Evolutionary conservation across 441 rosid genomes (phyloP), one percentile per base, ranked within the genome.

Genomic region (Pelargonium fulgidum): DNA sequence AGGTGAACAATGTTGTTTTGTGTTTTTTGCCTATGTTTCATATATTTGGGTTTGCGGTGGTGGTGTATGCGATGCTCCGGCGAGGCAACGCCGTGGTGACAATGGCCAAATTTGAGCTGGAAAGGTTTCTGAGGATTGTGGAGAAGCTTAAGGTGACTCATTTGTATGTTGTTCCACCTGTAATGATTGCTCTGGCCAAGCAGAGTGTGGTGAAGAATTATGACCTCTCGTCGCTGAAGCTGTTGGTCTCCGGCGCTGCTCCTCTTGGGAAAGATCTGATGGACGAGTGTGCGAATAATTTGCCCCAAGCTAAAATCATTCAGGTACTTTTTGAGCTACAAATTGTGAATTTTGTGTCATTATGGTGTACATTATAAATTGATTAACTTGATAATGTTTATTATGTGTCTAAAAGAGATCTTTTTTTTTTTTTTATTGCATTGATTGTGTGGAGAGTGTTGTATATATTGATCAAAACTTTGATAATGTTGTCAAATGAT

Each of bases 11-110:
- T 11, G 85, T 85, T 14, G 83, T 70, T 77, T 76, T 93, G 54
- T 90, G 92, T 52, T 79, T 83, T 54, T 79, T 93, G 75, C 98
- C 97, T 0, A 85, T 93, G 97, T 93, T 89, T 68, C 98, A 91
- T 78, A 89, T 89, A 19, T 93, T 86, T 75, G 98, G 94, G 2
- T 77, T 93, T 16, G 45, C 81, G 1, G 79, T 88, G 39, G 59
- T 91, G 12, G 0, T 63, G 0, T 89, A 83, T 41, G 29, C 85
- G 0, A 90, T 86, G 84, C 80, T 93, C 68, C 92, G 76, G 78
- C 80, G 36, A 68, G 98, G 98, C 10, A 84, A 68, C 39, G 69
- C 85, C 5, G 61, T 93, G 42, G 79, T 90, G 69, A 84, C 90
- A 0, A 80, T 89, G 91, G 85, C 75, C 6, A 90, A 73, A 50